phyloP scores from a whole-genome alignment of 441 rosid genomes.

The Pelargonium australe region DNA sequence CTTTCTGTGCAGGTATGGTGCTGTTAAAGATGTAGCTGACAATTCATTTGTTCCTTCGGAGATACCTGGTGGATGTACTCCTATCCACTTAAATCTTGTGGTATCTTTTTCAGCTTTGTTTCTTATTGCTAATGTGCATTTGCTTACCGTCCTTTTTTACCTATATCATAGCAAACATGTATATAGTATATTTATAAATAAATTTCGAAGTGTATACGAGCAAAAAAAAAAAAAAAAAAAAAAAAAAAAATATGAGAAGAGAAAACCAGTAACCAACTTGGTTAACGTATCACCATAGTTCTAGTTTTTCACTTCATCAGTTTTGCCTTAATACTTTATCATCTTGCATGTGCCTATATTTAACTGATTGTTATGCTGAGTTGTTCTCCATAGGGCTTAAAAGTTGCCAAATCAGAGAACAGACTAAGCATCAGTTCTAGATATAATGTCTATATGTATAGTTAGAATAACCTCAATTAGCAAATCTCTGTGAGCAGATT shows the following conservation, averaged over 20 bases:
- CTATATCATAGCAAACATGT: not conserved
- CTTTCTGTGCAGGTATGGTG: conserved; percentile 52
- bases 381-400: no score
- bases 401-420: no score
- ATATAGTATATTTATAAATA: not conserved
- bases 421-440: no score
- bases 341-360: no score
- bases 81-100: conserved; percentile 84
- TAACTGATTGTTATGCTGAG: no score
- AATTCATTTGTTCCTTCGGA: conserved; percentile 33
- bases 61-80: conserved; percentile 57
- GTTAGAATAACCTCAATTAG: not conserved
- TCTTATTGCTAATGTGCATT: not conserved
- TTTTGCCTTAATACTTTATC: no score
- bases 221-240: no score
- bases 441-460: not conserved
- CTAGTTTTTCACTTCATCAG: no score
- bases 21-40: conserved; percentile 39
- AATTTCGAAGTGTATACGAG: not conserved
- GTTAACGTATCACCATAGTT: no score
- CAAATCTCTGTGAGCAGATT: not conserved
- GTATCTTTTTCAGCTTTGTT: conserved; percentile 31
- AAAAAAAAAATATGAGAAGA: no score
- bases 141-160: not conserved
- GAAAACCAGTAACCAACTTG: no score